Evolutionary conservation across 2,329 filamentous ascomycete species (phyloP).

Genomic region (Colletotrichum liriopes): DNA sequence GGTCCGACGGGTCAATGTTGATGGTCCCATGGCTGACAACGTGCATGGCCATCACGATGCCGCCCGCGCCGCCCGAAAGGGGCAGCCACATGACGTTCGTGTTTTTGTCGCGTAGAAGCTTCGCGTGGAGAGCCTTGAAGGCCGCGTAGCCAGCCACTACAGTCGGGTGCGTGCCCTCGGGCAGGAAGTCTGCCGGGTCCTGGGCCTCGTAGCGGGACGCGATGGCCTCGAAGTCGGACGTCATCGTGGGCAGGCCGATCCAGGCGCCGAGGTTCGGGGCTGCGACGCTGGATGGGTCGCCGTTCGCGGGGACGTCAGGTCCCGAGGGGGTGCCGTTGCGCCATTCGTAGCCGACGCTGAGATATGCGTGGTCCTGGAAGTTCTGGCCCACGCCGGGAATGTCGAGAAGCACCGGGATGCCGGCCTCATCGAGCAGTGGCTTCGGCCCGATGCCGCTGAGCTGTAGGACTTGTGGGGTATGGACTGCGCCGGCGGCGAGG

Average conservation of each 20-base stretch:
- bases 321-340: constrained; percentile 17
- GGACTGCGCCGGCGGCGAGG: constrained; percentile 54
- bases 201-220: constrained; percentile 42
- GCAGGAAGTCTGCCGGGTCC: constrained; percentile 43
- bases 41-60: constrained; percentile 43
- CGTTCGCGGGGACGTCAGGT: constrained; percentile 20
- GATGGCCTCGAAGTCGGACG: constrained; percentile 42
- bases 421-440: constrained; percentile 51
- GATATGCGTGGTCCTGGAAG: constrained; percentile 56
- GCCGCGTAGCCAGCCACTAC: constrained; percentile 55
- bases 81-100: constrained; percentile 39
- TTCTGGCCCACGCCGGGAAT: constrained; percentile 62
- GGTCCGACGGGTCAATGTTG: constrained; percentile 51
- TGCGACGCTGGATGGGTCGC: constrained; percentile 30
- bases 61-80: constrained; percentile 6
- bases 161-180: constrained; percentile 39
- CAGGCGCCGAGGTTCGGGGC: constrained; percentile 45
- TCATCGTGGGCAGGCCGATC: constrained; percentile 45
- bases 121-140: constrained; percentile 51
- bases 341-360: constrained; percentile 44
- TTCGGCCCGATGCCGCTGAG: constrained; percentile 60
- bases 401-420: constrained; percentile 56
- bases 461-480: constrained; percentile 59
- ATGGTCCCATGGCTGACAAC: constrained; percentile 50
- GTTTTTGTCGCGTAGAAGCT: constrained; percentile 42